These are phyloP conservation scores for Ogataea nitratoaversa DNA, from an alignment of 805 yeast genomes.

Conservation along the genomic window DNA sequence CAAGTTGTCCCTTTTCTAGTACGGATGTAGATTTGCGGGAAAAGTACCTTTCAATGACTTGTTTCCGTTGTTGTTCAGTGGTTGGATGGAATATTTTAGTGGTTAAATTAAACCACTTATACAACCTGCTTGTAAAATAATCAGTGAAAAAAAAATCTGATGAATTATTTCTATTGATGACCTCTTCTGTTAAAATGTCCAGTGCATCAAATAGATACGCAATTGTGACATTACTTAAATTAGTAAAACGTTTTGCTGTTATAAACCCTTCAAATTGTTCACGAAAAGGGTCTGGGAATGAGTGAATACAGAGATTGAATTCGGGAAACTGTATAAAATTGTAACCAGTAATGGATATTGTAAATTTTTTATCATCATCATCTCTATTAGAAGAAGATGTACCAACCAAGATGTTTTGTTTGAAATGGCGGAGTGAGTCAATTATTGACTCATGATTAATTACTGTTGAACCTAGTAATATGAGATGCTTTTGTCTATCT, in stretches of 20 bases:
- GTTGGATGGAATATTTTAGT: too few species aligned
- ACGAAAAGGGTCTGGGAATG: conserved; percentile 5
- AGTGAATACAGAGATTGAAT: conserved; percentile 7
- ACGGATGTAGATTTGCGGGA: neutral
- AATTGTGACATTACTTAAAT: neutral
- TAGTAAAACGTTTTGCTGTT: conserved; percentile 1
- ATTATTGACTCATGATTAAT: too few species aligned
- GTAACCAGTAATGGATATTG: conserved; percentile 10
- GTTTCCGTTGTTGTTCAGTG: too few species aligned
- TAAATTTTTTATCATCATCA: neutral
- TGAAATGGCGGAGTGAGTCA: too few species aligned
- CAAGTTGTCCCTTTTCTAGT: neutral
- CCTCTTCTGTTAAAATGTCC: neutral
- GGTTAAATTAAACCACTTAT: neutral
- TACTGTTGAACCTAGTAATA: conserved; percentile 12
- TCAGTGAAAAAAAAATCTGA: neutral
- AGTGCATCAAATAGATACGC: conserved; percentile 6
- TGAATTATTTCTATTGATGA: too few species aligned
- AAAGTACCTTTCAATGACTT: too few species aligned
- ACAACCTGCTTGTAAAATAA: neutral
- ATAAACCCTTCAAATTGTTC: neutral
- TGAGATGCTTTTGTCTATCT: conserved; percentile 1
- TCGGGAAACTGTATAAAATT: conserved; percentile 5
- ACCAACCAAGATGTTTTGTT: too few species aligned
- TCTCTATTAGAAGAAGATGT: too few species aligned